Evolutionary conservation across 176 grass and related monocot genomes (phyloP), one percentile per base, ranked within the genome.

Genomic region (Musa troglodytarum): DNA sequence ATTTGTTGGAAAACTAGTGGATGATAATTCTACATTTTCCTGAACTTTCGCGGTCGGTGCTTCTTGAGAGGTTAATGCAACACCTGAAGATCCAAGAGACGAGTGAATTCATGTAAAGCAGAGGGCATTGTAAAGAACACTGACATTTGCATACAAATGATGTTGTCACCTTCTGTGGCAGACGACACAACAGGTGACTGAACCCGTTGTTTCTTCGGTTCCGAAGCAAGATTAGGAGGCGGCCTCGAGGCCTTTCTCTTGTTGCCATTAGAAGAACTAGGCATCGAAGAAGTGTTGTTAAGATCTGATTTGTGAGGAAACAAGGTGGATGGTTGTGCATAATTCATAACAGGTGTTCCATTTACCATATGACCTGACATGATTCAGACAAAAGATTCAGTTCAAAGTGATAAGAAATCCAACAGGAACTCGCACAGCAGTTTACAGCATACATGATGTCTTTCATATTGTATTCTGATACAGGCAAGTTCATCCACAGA

Each of bases 171-270:
- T 86, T 81, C 52, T 8, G 3, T 84, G 1, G 52, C 11, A 24
- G 72, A 74, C 3, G 61, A 76, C 52, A 15, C 51, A 26, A 58
- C 24, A 20, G 67, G 23, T 2, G 78, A 71, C 26, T 57, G 21
- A 54, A n/a, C 71, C 62, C 68, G 78, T 15, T 70, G 43, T 83
- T 74, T 92, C 79, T 96, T 90, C 13, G 76, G 63, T 74, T 82
- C 66, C 68, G 86, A 61, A 83, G 80, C 26, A 17, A 79, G 71
- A 69, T 76, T 86, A 22, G 72, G 68, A 68, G 87, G 51, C 78
- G 79, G 81, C 25, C 72, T 96, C 19, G 87, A 62, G 54, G 74
- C n/a, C 80, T 96, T 92, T 74, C 89, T 89, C 74, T 92, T 96
- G 21, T 76, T 86, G 10, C 71, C 43, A 51, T 77, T 65, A 56